Evolutionary conservation across 2,329 filamentous ascomycete genomes (phyloP), one percentile per base, ranked within the genome.

Genomic region (Nigrospora sphaerica): DNA sequence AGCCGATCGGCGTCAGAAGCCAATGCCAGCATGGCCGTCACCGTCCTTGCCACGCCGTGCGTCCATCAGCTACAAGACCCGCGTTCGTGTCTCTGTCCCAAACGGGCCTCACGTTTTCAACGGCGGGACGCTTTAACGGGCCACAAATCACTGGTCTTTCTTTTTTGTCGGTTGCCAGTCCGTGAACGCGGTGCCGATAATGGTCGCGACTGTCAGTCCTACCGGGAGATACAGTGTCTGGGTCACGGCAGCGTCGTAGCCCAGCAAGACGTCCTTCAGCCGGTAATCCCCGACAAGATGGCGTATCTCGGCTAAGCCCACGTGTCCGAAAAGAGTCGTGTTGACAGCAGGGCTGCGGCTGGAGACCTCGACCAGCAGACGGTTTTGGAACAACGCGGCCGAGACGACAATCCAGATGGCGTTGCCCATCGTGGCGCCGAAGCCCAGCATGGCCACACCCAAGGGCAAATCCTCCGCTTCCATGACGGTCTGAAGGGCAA

Each of bases 381-480:
- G 39, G 28, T 32, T 44, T 34, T 47, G 45, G 37, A 49, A 49
- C 31, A 49, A 32, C n/a, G 48, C 41, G 11, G 48, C 39, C 19
- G 48, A 49, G 13, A 49, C 48, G 32, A 45, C 48, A 34, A 49
- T 45, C 48, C 48, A 49, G n/a, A 49, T 16, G 23, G 48, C 44
- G 41, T 44, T 47, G 38, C 48, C 48, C 45, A 49, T 45, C 18
- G 45, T 49, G 19, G 48, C 45, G 28, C 43, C 48, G 34, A 49
- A 49, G 5, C 23, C 40, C 13, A 39, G 35, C 12, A 39, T 19
- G 11, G 48, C 44, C 31, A 49, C 14, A 10, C 43, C 48, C 17
- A 47, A 33, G 23, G 46, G 32, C 46, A 28, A 10, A 28, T 28
- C 23, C 4, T 28, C 7, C 23, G 23, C 23, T 28, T 28, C 10